These are phyloP conservation scores for Davidsoniella neocaledoniae DNA, from an alignment of 2,329 filamentous ascomycete genomes.

Conservation along the genomic window DNA sequence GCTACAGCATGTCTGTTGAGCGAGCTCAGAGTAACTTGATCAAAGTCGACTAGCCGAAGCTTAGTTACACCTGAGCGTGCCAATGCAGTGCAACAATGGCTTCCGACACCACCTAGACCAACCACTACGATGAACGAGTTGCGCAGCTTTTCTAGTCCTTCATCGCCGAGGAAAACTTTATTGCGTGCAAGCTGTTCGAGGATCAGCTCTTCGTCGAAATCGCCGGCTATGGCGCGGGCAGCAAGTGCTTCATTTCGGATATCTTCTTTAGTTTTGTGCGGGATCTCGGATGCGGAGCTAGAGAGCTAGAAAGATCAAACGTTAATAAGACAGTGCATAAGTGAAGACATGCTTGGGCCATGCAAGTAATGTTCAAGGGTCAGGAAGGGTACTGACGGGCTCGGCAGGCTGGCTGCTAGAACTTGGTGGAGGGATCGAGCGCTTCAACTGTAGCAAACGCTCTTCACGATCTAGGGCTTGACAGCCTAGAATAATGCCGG, in stretches of 20 bases:
- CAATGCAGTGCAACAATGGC: slow-evolving; percentile 73
- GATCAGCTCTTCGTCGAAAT: slow-evolving; percentile 65
- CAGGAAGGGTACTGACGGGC: slow-evolving; percentile 8
- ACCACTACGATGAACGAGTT: slow-evolving; percentile 75
- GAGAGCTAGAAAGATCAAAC: slow-evolving; percentile 32
- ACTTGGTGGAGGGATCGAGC: slow-evolving; percentile 33
- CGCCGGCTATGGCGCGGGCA: slow-evolving; percentile 41
- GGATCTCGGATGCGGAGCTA: slow-evolving; percentile 38
- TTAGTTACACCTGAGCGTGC: slow-evolving; percentile 79
- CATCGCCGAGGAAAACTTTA: slow-evolving; percentile 71
- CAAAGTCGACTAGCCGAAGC: slow-evolving; percentile 84
- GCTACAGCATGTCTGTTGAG: slow-evolving; percentile 93
- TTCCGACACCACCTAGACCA: slow-evolving; percentile 87
- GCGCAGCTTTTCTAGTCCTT: slow-evolving; percentile 64
- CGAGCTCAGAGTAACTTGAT: slow-evolving; percentile 89
- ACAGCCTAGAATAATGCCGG: slow-evolving; percentile 43
- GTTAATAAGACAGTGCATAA: background rate
- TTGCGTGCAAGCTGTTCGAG: slow-evolving; percentile 90
- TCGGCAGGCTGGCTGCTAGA: slow-evolving; percentile 8
- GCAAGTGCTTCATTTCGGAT: slow-evolving; percentile 41
- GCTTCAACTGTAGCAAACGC: slow-evolving; percentile 39
- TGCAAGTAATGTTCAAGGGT: background rate
- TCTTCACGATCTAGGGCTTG: slow-evolving; percentile 41
- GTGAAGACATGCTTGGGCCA: too few relatives aligned
- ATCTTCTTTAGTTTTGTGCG: slow-evolving; percentile 40